Evolutionary conservation across 345 rosid genomes (phyloP).

Genomic region (Odontarrhena argentea): DNA sequence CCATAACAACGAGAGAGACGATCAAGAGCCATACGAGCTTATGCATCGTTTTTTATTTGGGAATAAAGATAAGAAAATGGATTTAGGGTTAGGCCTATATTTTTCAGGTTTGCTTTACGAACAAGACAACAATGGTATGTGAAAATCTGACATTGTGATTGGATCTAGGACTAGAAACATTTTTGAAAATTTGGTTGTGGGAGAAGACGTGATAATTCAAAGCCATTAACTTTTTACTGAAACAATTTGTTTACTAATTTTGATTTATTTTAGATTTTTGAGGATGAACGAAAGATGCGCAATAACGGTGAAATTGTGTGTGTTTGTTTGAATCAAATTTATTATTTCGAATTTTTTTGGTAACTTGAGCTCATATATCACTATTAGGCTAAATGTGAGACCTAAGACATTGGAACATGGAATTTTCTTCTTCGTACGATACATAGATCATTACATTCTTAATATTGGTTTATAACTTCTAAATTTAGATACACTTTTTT

Average conservation of each 20-base stretch:
- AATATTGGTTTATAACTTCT: too few species aligned
- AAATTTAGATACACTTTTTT: too few species aligned
- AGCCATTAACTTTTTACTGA: slow-evolving; percentile 25
- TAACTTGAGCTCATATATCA: not conserved
- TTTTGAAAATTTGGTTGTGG: slow-evolving; percentile 24
- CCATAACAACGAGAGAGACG: slow-evolving; percentile 39
- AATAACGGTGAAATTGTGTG: slow-evolving; percentile 25
- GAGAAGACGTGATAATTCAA: slow-evolving; percentile 27
- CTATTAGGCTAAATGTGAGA: not conserved
- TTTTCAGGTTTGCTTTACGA: slow-evolving; percentile 24
- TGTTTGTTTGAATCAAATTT: slow-evolving; percentile 2
- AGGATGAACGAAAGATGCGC: slow-evolving; percentile 43
- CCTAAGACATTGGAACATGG: not conserved
- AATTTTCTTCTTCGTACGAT: too few species aligned
- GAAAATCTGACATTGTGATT: slow-evolving; percentile 30
- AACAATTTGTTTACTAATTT: slow-evolving; percentile 39
- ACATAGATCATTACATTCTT: too few species aligned
- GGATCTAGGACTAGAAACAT: slow-evolving; percentile 14
- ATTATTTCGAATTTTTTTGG: not conserved
- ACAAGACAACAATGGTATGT: slow-evolving; percentile 20
- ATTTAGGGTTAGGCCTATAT: slow-evolving; percentile 2
- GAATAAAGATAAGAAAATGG: not conserved
- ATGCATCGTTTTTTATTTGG: slow-evolving; percentile 27
- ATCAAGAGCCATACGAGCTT: slow-evolving; percentile 31
- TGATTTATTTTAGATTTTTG: slow-evolving; percentile 32